Base-by-base conservation (phyloP, 805 yeast species). In the Candida sonorensis region DNA sequence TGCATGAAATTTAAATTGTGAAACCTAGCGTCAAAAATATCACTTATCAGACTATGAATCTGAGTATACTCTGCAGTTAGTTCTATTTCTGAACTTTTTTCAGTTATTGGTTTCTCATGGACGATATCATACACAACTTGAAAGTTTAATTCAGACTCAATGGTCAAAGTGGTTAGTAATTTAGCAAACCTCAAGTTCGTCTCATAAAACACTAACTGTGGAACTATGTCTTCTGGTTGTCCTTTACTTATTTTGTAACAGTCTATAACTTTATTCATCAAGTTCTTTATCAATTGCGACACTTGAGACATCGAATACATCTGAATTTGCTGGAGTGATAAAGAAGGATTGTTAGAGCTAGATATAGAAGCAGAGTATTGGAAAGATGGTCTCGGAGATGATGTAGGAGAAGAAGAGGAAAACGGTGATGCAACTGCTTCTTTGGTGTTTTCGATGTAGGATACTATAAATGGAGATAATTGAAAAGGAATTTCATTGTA, bases 171-270 rank as follows among this genome's bases (percentile, higher is more conserved):
- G 2, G 79, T 66, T 68, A 81, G 69, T 32, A 83, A 67, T 34
- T 75, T 75, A 15, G 78, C 59, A 31, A 67, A 71, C 37, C 96
- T 66, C 20, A 87, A 43, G 3, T 82, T 62, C 2, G 80, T 66
- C 42, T 86, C 95, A 26, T 81, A 75, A 41, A 76, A 82, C 0
- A 87, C 87, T 1, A 81, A 56, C 37, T 79, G 90, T 0, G 97
- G 97, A 0, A 81, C 88, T 42, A 72, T 73, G 42, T 90, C 95
- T 35, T 77, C 85, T 7, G 69, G 65, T 35, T 71, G 77, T 24
- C 62, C 52, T 5, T 73, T 62, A 23, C 90, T 77, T 24, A 59
- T 44, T 35, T 64, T 68, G 51, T 69, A 79, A 45, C 49, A 73
- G 29, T 45, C 61, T 6, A 69, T 35, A 4, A 62, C 51, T 35